phyloP scores from a whole-genome alignment of 1,139 yeast genomes.

The Yamadazyma buinensis region DNA sequence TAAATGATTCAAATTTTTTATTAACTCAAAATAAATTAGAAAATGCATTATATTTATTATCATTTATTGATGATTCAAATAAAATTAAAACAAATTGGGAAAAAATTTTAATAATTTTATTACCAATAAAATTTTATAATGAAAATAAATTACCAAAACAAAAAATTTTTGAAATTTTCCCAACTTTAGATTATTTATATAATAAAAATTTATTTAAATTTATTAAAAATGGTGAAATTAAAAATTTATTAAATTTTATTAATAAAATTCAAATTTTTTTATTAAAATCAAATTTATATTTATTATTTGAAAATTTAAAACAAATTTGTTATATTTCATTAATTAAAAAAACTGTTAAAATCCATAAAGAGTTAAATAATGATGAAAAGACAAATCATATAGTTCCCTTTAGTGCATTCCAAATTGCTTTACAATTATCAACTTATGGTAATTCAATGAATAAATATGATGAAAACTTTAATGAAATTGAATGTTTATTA shows the following conservation, averaged over 20 bases:
- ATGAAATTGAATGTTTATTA: constrained; percentile 66
- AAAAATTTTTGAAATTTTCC: constrained; percentile 41
- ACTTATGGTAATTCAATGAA: constrained; percentile 6
- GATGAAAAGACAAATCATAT: constrained; percentile 25
- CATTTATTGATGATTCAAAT: constrained; percentile 17
- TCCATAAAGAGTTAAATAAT: constrained; percentile 32
- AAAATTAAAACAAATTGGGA: constrained; percentile 25
- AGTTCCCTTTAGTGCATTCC: constrained; percentile 46
- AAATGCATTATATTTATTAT: constrained; percentile 41
- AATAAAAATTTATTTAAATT: constrained; percentile 44
- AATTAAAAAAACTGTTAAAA: constrained; percentile 43
- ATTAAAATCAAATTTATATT: constrained; percentile 58
- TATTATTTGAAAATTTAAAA: constrained; percentile 55
- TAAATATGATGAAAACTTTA: constrained; percentile 16
- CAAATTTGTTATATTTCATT: constrained; percentile 51
- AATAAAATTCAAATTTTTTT: constrained; percentile 45
- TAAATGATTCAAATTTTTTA: constrained; percentile 59
- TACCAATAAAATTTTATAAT: constrained; percentile 53
- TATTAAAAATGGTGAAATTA: constrained; percentile 53
- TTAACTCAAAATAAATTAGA: constrained; percentile 48
- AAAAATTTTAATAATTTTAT: constrained; percentile 44
- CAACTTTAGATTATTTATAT: constrained; percentile 44
- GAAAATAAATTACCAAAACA: constrained; percentile 38
- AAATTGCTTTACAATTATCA: constrained; percentile 44
- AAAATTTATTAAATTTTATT: constrained; percentile 43